Evolutionary conservation across 768 basidiomycete genomes (phyloP), one percentile per base, ranked within the genome.

Genomic region (Infundibulicybe gibba): DNA sequence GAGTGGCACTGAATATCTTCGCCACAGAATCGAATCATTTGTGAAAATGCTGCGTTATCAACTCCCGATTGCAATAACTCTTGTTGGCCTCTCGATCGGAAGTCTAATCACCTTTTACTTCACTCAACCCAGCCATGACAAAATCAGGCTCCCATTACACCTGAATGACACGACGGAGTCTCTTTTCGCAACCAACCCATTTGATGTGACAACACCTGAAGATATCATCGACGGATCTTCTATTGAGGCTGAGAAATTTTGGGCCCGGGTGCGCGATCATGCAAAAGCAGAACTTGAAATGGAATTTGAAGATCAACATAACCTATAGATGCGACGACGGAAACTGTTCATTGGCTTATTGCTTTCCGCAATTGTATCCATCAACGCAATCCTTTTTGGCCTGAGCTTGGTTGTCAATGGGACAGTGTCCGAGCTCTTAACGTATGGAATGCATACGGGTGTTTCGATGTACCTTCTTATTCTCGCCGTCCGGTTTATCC

Each of bases 221-320:
- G 90, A 92, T 54, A 53, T 78, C 32, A 49, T 82, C 10, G 83
- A 88, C 50, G 87, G 87, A 3, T 75, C 75, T 44, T 82, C 87
- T 6, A 68, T 88, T 34, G 64, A 86, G 17, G 83, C 77, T 43
- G 70, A 68, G 3, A 63, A 48, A 3, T 90, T 90, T 61, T 84
- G 82, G 83, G 53, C 56, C n/a, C 65, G 68, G 62, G 83, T 77
- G 53, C 40, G 75, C 63, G 20, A 3, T 9, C 13, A 6, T 17
- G 41, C 25, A 25, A 25, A 19, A 33, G 39, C 11, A 19, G 19
- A 2, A 6, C 2, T 6, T 15, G 16, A 20, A 17, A 19, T 6
- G 5, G 32, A 15, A 19, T 32, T 31, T 47, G 42, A 20, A 43
- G 34, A 8, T 15, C 42, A 40, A 39, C 12, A 49, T 21, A 34